Percentiles rank a stretch among this genome's conserved stretches.
Conservation (phyloP, 1,284 basidiomycete genomes). For the Cronartium ribicola region DNA sequence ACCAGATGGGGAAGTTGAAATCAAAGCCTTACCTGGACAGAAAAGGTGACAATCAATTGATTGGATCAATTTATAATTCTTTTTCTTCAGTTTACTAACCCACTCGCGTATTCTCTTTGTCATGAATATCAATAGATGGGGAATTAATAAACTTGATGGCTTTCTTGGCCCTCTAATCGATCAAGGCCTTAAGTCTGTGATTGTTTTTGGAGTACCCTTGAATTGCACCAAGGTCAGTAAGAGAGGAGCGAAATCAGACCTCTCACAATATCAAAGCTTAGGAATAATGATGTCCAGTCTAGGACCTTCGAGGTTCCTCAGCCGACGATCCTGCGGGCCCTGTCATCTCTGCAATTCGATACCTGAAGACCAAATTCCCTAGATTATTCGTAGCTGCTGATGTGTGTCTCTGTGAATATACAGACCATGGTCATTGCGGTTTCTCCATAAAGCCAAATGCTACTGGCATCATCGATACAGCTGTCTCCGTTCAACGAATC, state of each 20-base stretch:
- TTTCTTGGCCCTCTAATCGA: slow-evolving; percentile 81
- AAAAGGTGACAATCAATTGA: slow-evolving; percentile 55
- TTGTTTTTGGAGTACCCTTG: slow-evolving; percentile 92
- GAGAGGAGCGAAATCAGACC: not conserved
- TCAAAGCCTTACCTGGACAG: slow-evolving; percentile 75
- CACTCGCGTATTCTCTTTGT: not conserved
- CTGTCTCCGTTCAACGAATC: slow-evolving; percentile 73
- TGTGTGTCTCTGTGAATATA: slow-evolving; percentile 99
- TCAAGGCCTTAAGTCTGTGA: slow-evolving; percentile 86
- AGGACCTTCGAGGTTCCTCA: slow-evolving; percentile 78
- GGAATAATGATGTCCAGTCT: slow-evolving; percentile 16
- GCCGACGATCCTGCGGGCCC: slow-evolving; percentile 88
- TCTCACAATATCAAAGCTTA: not conserved
- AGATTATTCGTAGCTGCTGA: slow-evolving; percentile 81
- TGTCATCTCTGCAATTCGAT: slow-evolving; percentile 82
- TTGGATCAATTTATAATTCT: not conserved
- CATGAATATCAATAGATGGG: slow-evolving; percentile 60
- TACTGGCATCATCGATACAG: slow-evolving; percentile 58
- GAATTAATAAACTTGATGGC: slow-evolving; percentile 79
- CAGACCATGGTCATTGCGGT: slow-evolving; percentile 95
- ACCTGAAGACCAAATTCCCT: slow-evolving; percentile 73
- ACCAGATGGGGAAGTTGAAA: slow-evolving; percentile 71
- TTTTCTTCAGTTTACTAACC: not conserved
- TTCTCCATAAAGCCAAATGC: slow-evolving; percentile 55
- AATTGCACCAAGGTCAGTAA: slow-evolving; percentile 69